Base-by-base conservation (phyloP, 2,329 filamentous ascomycete genomes). In the Botrytis sinoallii region DNA sequence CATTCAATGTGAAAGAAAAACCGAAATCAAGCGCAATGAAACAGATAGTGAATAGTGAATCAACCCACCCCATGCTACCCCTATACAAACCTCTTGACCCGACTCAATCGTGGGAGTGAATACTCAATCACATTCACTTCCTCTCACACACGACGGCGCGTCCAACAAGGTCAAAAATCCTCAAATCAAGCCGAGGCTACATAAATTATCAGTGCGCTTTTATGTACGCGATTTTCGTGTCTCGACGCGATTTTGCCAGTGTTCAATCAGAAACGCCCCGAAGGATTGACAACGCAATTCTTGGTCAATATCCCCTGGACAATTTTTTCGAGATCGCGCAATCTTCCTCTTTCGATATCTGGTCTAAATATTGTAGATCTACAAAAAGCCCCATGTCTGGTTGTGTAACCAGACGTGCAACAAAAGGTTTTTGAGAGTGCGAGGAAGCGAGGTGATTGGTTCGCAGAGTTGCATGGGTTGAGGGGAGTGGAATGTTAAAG, bases 161-260 rank as follows among this genome's bases (percentile, higher is more conserved):
- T 29, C 29, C 65, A 67, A n/a, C 32, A 29, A 68, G 65, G 65
- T 42, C 25, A 57, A 68, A 64, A 38, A 67, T 40, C 25, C 46
- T 20, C 32, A 48, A 40, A 52, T 38, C 12, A 16, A n/a, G 64
- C 46, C 65, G 65, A 67, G 46, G 65, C 16, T 67, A 32, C 22
- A 18, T 25, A 55, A 40, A 29, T 57, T 3, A 12, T 69, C 66
- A 12, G n/a, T 69, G 48, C 66, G 35, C 52, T 1, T 57, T 32
- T 32, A 32, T 44, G 48, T 25, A 69, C 66, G 66, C 25, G 48
- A 57, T 68, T 32, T 32, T 42, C 35, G 10, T n/a, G 32, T 38
- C 35, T 7, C 25, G 52, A 32, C 48, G 65, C 65, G 65, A 68
- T 57, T 57, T 68, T 57, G 48, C 25, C n/a, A 18, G 20, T 42